Evolutionary conservation across 108 stramenopile species (phyloP), one percentile per base, ranked within the genome.

Genomic region (Fistulifera pelliculosa): DNA sequence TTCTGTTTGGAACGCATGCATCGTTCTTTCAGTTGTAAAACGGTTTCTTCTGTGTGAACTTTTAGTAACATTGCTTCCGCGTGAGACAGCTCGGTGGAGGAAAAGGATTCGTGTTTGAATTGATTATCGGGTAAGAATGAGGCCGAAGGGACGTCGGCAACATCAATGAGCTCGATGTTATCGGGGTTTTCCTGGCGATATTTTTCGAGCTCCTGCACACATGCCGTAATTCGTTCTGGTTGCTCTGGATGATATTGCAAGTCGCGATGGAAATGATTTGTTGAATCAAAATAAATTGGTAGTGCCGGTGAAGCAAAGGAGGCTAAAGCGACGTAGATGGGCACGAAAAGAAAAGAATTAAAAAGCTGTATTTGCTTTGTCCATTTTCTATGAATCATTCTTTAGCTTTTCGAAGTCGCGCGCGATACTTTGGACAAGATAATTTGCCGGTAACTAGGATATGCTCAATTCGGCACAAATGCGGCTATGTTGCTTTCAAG

Each of bases 201-300:
- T 21, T 26, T 56, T 38, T 55, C 47, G 31, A 76, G 28, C 18
- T 55, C 56, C 16, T 62, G 27, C 1, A 73, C 44, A 42, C 71
- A 73, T 7, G 42, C 58, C 19, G 69, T 49, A 24, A 77, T 73
- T 21, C 76, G 61, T 28, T 54, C 61, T 26, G 76, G 65, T 50
- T 73, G 69, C 43, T 77, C 76, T 42, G 76, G 71, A 58, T 77
- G 76, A 38, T 70, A 73, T 38, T 47, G 31, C 1, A 68, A 43
- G 44, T 61, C 44, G 17, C 76, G 71, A 52, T 77, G 76, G 17
- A 58, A 47, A 42, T 56, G 15, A 51, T 77, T 77, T 22, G 65
- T 52, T 27, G 71, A 73, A 47, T 73, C 76, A 60, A 66, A 77
- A 19, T 53, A 59, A 2, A 76, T n/a, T n/a, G n/a, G n/a, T n/a